Percentiles rank a stretch among this genome's conserved stretches.
These are phyloP conservation scores for Komagataella populi DNA, from an alignment of 805 yeast genomes.

Conservation along the genomic window DNA sequence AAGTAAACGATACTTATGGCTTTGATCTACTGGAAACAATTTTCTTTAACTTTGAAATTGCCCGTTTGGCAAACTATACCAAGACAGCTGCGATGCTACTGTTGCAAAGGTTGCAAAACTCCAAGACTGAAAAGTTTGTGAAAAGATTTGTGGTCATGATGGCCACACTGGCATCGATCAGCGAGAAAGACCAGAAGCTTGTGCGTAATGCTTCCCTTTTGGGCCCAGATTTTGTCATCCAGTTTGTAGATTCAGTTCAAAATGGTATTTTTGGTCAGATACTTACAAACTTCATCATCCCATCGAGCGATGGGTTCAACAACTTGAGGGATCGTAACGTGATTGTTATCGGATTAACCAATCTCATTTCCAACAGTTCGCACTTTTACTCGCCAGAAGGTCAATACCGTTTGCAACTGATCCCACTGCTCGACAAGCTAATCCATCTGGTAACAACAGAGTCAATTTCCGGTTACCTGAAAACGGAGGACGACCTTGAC, in stretches of 20 bases:
- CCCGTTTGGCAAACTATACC: conserved; percentile 34
- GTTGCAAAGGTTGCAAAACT: conserved; percentile 65
- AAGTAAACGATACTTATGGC: conserved; percentile 67
- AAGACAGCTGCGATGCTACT: conserved; percentile 66
- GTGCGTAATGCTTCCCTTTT: conserved; percentile 8
- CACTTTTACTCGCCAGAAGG: conserved; percentile 18
- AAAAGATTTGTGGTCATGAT: conserved; percentile 58
- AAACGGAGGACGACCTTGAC: conserved; percentile 10
- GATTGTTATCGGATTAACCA: conserved; percentile 33
- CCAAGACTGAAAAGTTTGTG: conserved; percentile 72
- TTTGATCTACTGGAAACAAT: conserved; percentile 73
- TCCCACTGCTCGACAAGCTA: conserved; percentile 28
- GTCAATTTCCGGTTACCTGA: conserved; percentile 18
- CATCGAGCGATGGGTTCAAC: conserved; percentile 29
- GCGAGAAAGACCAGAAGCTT: conserved; percentile 9
- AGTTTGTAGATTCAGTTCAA: conserved; percentile 66
- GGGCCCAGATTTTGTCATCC: conserved; percentile 32
- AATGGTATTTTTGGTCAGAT: conserved; percentile 40
- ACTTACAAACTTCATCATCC: conserved; percentile 31
- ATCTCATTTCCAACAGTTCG: conserved; percentile 22
- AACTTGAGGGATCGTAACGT: conserved; percentile 29
- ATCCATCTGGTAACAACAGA: conserved; percentile 21
- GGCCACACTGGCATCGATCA: conserved; percentile 17
- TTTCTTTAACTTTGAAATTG: conserved; percentile 39
- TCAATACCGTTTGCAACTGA: conserved; percentile 25